phyloP scores from a whole-genome alignment of 2,329 filamentous ascomycete species.

The Ophiostoma quercus region DNA sequence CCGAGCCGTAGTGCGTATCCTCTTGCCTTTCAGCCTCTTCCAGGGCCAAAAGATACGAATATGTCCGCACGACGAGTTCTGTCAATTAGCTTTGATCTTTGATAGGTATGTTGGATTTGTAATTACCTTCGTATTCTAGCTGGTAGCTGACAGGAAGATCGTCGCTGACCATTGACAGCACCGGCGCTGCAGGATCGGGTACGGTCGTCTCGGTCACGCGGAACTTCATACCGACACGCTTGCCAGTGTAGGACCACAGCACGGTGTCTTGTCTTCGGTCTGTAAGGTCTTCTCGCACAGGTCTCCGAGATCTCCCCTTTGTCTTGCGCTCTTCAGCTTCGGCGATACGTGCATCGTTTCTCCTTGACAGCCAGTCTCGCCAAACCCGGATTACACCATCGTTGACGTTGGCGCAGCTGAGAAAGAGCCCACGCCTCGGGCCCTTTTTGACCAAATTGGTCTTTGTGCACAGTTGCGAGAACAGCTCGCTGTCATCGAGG shows the following conservation, averaged over 20 bases:
- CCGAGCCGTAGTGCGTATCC: constrained; percentile 23
- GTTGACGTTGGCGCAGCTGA: constrained; percentile 59
- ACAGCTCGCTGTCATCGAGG: constrained; percentile 65
- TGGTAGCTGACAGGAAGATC: constrained; percentile 64
- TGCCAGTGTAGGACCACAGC: constrained; percentile 62
- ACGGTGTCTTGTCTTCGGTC: constrained; percentile 37
- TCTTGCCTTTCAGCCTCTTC: constrained; percentile 61
- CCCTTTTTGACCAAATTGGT: constrained; percentile 64
- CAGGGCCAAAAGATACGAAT: constrained; percentile 57
- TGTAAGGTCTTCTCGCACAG: constrained; percentile 22
- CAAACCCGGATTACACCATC: constrained; percentile 67
- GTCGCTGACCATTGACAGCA: constrained; percentile 48
- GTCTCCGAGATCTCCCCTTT: constrained; percentile 17
- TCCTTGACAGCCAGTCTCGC: constrained; percentile 60
- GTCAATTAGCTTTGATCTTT: background rate
- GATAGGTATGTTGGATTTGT: constrained; percentile 11
- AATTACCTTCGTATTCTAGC: constrained; percentile 62
- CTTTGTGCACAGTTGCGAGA: constrained; percentile 66
- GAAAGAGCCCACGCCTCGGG: constrained; percentile 55
- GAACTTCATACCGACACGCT: constrained; percentile 64
- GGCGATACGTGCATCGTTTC: constrained; percentile 19
- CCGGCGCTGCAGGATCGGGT: constrained; percentile 41
- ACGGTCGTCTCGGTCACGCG: constrained; percentile 48
- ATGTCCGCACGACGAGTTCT: constrained; percentile 62
- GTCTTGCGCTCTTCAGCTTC: background rate